Conservation (phyloP, 2,329 filamentous ascomycete genomes). For the Pseudocercospora ulei region DNA sequence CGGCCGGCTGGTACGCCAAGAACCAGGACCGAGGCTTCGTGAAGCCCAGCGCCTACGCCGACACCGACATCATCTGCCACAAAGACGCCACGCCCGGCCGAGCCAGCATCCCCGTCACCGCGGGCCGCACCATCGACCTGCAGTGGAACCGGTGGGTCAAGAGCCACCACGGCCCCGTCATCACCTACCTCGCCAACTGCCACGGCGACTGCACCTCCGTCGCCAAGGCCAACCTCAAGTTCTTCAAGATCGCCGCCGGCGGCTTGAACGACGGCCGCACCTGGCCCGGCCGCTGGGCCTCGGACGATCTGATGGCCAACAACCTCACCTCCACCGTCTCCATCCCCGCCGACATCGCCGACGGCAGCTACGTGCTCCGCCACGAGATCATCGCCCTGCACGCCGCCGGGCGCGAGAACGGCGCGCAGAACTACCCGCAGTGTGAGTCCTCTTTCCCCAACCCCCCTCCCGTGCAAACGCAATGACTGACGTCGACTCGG, state of each 20-base stretch:
- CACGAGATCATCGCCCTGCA: conserved; percentile 55
- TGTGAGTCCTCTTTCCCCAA: conserved; percentile 11
- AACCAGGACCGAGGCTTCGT: conserved; percentile 37
- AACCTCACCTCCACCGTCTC: conserved; percentile 43
- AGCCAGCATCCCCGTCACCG: conserved; percentile 49
- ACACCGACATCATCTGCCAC: conserved; percentile 39
- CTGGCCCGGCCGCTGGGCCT: conserved; percentile 46
- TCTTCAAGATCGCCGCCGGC: conserved; percentile 54
- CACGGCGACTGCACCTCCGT: conserved; percentile 47
- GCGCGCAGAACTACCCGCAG: conserved; percentile 40
- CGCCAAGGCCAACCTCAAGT: conserved; percentile 47
- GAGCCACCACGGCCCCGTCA: conserved; percentile 52
- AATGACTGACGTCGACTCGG: too few relatives aligned
- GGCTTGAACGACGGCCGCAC: conserved; percentile 42
- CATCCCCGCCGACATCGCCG: conserved; percentile 46
- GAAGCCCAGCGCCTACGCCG: conserved; percentile 19
- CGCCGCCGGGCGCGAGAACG: conserved; percentile 39
- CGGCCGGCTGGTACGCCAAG: conserved; percentile 35
- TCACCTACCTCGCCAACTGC: conserved; percentile 55
- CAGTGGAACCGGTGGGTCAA: conserved; percentile 37
- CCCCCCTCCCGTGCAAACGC: not conserved
- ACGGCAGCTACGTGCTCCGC: conserved; percentile 52
- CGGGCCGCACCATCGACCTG: conserved; percentile 46
- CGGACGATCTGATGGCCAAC: conserved; percentile 45
- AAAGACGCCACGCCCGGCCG: conserved; percentile 44